Conservation (phyloP, 805 yeast genomes). For the Dipodascus albidus region DNA sequence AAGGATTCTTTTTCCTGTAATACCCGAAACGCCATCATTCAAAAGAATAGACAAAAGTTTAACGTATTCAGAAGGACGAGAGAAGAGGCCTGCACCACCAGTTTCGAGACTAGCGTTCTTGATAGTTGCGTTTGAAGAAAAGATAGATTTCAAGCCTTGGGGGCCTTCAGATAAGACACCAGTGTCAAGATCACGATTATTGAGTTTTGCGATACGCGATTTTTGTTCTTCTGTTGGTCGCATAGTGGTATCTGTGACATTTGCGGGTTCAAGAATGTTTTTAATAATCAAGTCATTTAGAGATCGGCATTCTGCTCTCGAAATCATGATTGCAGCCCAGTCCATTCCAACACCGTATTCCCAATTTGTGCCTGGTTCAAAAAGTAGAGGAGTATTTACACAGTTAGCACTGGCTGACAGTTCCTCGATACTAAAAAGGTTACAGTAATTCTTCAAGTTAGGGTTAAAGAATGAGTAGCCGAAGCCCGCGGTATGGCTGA, state of each 20-base stretch:
- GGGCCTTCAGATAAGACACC: constrained; percentile 11
- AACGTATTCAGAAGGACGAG: constrained; percentile 31
- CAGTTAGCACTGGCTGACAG: constrained; percentile 10
- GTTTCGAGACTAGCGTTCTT: constrained; percentile 22
- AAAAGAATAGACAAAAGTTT: constrained; percentile 30
- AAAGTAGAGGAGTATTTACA: constrained; percentile 21
- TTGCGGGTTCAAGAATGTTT: constrained; percentile 24
- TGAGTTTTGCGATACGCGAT: constrained; percentile 18
- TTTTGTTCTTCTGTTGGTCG: constrained; percentile 15
- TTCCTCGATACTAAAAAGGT: constrained; percentile 4
- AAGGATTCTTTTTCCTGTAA: constrained; percentile 25
- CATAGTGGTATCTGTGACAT: constrained; percentile 21
- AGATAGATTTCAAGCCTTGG: constrained; percentile 1
- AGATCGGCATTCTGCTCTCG: constrained; percentile 21
- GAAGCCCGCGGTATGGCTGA: constrained; percentile 32
- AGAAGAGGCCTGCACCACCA: constrained; percentile 36
- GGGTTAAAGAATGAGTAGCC: constrained; percentile 25
- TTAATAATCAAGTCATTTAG: constrained; percentile 23
- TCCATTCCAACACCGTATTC: constrained; percentile 27
- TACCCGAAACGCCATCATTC: constrained; percentile 31
- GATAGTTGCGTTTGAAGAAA: constrained; percentile 8
- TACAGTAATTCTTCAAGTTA: constrained; percentile 8
- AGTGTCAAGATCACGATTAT: constrained; percentile 14
- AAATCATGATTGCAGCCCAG: constrained; percentile 28
- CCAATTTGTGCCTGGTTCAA: constrained; percentile 31